Conservation (phyloP, 2,329 filamentous ascomycete genomes). For the Podosphaera xanthii region DNA sequence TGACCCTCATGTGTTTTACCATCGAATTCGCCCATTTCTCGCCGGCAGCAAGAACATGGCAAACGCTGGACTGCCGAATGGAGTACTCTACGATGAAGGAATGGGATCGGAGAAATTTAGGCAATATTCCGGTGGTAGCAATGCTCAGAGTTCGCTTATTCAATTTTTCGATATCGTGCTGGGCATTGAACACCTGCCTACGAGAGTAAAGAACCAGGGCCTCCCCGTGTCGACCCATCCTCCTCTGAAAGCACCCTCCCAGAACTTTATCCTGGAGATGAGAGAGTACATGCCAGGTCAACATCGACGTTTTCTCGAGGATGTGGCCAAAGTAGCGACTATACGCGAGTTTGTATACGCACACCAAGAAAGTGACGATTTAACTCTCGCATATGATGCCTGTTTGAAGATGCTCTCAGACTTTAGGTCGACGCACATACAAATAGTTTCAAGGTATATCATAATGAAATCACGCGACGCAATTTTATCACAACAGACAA, state of each 20-base stretch:
- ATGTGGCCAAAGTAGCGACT: conserved; percentile 60
- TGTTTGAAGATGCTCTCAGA: conserved; percentile 54
- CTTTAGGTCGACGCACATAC: conserved; percentile 63
- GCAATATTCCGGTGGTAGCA: conserved; percentile 83
- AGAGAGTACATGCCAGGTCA: conserved; percentile 87
- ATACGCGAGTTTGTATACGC: conserved; percentile 61
- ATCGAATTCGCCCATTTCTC: conserved; percentile 85
- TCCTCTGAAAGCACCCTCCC: conserved; percentile 21
- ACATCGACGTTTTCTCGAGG: conserved; percentile 70
- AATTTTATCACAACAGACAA: conserved; percentile 36
- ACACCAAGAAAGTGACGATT: conserved; percentile 34
- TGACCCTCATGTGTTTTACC: conserved; percentile 84
- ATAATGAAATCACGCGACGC: conserved; percentile 66
- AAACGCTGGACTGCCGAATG: conserved; percentile 71
- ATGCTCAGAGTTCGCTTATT: conserved; percentile 88
- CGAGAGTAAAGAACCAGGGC: conserved; percentile 41
- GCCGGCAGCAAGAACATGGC: conserved; percentile 96
- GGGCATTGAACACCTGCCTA: conserved; percentile 74
- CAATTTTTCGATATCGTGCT: conserved; percentile 93
- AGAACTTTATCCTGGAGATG: conserved; percentile 97
- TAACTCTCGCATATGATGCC: conserved; percentile 71
- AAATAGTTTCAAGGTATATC: conserved; percentile 89
- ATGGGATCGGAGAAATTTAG: conserved; percentile 42
- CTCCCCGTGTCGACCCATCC: conserved; percentile 12
- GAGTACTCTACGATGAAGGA: conserved; percentile 71